Base-by-base conservation (phyloP, 495 filamentous ascomycete genomes). In the Aspergillus olivimuriae region DNA sequence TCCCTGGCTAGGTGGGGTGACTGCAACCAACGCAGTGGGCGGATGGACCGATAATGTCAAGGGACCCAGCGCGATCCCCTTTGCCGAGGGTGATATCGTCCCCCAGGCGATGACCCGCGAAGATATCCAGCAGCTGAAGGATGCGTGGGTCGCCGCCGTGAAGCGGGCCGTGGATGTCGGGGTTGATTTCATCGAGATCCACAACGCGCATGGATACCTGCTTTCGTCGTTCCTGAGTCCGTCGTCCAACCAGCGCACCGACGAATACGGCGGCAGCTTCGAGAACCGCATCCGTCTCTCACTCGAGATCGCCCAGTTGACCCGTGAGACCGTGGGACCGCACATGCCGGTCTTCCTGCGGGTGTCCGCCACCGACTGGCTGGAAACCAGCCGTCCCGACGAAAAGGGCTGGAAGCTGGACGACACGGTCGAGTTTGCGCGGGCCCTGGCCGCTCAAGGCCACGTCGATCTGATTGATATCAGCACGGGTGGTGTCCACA, bases 291-390 rank as follows among this genome's bases (percentile, higher is more conserved):
- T 66, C 19, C 66, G 80, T 0, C 60, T 84, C 16, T 56, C 69
- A 0, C 51, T 74, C n/a, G 81, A 84, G 54, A 66, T 85, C 22
- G 73, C 75, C 16, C 61, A 78, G 26, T 41, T 72, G 14, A 69
- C 73, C 3, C 67, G 81, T 12, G 62, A 61, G 5, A 63, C 53
- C 5, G 77, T 84, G n/a, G 77, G 79, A 2, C 53, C 73, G 8
- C 47, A 57, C 19, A 83, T 84, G 78, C 85, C 85, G 0, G 56
- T 87, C 3, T 80, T 86, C 58, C 59, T 84, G 4, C 75, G 81
- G 8, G 66, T 84, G 41, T 70, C 66, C 5, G 73, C 73, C 4
- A 79, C 76, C 8, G 80, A 82, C 47, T 82, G 77, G 77, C 53
- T 81, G 5, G 74, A 78, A 31, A 67, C 73, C 19, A 58, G 52